These are phyloP conservation scores for Zygoascus bituminiphila DNA, from an alignment of 805 yeast species.

Conservation along the genomic window DNA sequence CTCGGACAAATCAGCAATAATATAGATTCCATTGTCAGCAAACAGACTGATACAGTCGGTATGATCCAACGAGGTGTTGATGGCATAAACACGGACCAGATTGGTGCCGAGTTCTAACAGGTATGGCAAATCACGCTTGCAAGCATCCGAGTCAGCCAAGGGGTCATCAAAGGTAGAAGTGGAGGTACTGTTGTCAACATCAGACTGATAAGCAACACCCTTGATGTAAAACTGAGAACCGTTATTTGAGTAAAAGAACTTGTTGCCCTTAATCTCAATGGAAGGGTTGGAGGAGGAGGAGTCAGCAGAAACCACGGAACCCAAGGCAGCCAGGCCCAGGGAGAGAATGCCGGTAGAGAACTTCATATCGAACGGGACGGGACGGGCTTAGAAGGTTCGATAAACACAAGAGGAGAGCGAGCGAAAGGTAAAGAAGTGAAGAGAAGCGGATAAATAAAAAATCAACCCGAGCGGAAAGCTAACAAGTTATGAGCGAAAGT, in stretches of 20 bases:
- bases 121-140: conserved; percentile 80
- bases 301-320: conserved; percentile 11
- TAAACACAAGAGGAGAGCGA: neutral
- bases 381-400: too few relatives aligned
- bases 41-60: conserved; percentile 68
- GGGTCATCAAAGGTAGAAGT: conserved; percentile 73
- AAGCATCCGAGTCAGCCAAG: conserved; percentile 56
- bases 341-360: conserved; percentile 7
- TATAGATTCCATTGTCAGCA: conserved; percentile 82
- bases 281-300: conserved; percentile 34
- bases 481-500: neutral
- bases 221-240: conserved; percentile 80
- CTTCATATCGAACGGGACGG: too few relatives aligned
- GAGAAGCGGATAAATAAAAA: neutral
- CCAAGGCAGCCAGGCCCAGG: conserved; percentile 8
- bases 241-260: conserved; percentile 62
- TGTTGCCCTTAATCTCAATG: conserved; percentile 60
- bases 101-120: conserved; percentile 61
- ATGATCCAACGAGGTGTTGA: conserved; percentile 65
- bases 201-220: conserved; percentile 83
- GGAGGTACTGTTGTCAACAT: conserved; percentile 43
- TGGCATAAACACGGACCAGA: conserved; percentile 77
- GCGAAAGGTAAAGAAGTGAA: neutral
- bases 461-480: neutral
- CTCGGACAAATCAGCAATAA: conserved; percentile 82